Base-by-base conservation (phyloP, 2,329 filamentous ascomycete genomes). In the Colletotrichum sublineola region DNA sequence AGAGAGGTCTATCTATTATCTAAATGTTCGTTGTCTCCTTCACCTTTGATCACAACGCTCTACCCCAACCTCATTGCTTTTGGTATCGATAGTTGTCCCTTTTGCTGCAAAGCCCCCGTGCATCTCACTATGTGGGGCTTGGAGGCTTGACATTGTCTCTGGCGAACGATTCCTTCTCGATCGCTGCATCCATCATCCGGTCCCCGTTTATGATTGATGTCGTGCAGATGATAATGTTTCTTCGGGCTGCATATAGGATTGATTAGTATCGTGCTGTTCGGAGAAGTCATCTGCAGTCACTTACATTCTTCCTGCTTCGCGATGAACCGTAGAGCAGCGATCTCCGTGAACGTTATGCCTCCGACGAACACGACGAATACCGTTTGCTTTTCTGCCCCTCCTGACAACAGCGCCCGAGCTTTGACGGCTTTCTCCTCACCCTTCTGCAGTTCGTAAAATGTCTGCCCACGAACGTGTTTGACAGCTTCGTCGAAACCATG, bases 321-420 rank as follows among this genome's bases (percentile, higher is more conserved):
- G 76, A 99, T 92, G 80, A 97, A 98, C 67, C 97, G 89, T 79
- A 99, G 81, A 29, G 97, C 96, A 52, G 97, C 95, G 80, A 99
- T 96, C 82, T 99, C 96, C 0, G 96, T 96, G 79, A 97, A 97
- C 0, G 95, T 98, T 67, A 99, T 93, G 2, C 96, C 97, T n/a
- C 96, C 96, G 24, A 99, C 85, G 82, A 98, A 98, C 76, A 98
- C 97, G n/a, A 99, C 92, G 78, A 98, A 94, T 0, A 97, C 92
- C 0, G 93, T 96, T 85, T 97, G 97, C 80, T 91, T 91, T 63
- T 90, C 90, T 20, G 89, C 89, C 61, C 86, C 90, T 0, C 95
- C 94, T 58, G 94, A 94, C 50, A 99, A 85, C 36, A 97, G 89
- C 73, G 94, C 92, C 68, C 95, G 88, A 20, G 96, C 96, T 77